These are phyloP conservation scores for Boletellus ananas DNA, from an alignment of 768 basidiomycete species.

Conservation along the genomic window DNA sequence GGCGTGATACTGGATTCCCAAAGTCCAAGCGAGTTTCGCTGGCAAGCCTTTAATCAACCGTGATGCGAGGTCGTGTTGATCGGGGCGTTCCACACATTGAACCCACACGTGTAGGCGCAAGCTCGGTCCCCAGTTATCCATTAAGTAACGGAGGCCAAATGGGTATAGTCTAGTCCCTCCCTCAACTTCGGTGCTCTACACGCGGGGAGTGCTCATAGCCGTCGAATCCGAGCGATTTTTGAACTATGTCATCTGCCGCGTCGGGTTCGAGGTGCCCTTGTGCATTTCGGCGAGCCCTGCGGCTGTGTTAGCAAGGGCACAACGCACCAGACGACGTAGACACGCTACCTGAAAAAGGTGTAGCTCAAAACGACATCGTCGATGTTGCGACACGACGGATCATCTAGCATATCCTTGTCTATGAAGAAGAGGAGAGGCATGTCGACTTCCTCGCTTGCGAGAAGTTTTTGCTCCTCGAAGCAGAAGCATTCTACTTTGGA, in stretches of 20 bases:
- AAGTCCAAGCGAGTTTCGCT: no score
- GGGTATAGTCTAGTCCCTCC: background rate
- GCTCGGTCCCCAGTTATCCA: background rate
- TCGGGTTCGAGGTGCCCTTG: slow-evolving; percentile 90
- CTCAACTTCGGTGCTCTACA: slow-evolving; percentile 20
- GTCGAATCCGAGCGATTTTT: slow-evolving; percentile 75
- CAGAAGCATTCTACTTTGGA: slow-evolving; percentile 99
- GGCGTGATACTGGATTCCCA: no score
- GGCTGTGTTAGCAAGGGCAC: background rate
- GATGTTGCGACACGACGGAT: slow-evolving; percentile 80
- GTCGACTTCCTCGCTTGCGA: slow-evolving; percentile 95
- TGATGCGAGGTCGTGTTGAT: background rate
- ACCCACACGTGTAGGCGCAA: no score
- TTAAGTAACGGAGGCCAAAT: background rate
- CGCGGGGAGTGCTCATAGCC: slow-evolving; percentile 49
- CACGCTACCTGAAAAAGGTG: slow-evolving; percentile 86
- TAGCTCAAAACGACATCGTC: slow-evolving; percentile 94
- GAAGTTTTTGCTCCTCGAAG: slow-evolving; percentile 95
- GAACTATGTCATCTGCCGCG: slow-evolving; percentile 73
- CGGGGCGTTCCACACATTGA: background rate
- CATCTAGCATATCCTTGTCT: slow-evolving; percentile 94
- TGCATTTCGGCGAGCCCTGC: slow-evolving; percentile 79
- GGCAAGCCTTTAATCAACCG: no score
- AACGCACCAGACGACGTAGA: background rate
- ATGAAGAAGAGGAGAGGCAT: slow-evolving; percentile 99